Evolutionary conservation across 2,329 filamentous ascomycete genomes (phyloP).

Genomic region (Exophiala bonariae): DNA sequence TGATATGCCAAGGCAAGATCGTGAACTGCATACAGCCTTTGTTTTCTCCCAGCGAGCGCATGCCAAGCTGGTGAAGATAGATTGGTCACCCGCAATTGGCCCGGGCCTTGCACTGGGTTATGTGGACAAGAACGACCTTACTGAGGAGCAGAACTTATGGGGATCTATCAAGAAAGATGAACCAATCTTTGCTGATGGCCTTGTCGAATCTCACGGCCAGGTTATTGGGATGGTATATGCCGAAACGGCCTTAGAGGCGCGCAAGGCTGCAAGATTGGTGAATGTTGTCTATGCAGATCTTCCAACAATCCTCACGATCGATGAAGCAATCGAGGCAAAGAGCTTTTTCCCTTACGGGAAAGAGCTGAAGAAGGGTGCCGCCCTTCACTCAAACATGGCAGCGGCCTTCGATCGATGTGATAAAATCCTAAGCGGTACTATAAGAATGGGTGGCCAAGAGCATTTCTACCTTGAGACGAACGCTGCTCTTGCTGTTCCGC

Average conservation of each 20-base stretch:
- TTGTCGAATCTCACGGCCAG: slow-evolving; percentile 89
- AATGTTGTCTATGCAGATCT: slow-evolving; percentile 88
- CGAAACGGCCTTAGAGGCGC: slow-evolving; percentile 72
- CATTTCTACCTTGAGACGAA: slow-evolving; percentile 98
- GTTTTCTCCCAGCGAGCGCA: slow-evolving; percentile 87
- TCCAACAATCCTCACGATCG: slow-evolving; percentile 86
- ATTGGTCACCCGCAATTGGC: slow-evolving; percentile 73
- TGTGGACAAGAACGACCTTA: slow-evolving; percentile 80
- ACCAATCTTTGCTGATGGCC: slow-evolving; percentile 85
- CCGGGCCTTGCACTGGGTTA: slow-evolving; percentile 83
- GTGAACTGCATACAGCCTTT: slow-evolving; percentile 84
- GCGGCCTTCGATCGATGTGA: slow-evolving; percentile 76
- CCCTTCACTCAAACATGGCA: slow-evolving; percentile 53
- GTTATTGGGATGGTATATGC: slow-evolving; percentile 89
- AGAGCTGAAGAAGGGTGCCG: slow-evolving; percentile 76
- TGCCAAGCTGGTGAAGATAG: slow-evolving; percentile 77
- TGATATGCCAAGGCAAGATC: slow-evolving; percentile 82
- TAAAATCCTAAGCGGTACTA: slow-evolving; percentile 77
- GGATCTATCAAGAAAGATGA: slow-evolving; percentile 84
- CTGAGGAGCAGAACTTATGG: slow-evolving; percentile 83
- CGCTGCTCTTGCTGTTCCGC: slow-evolving; percentile 80
- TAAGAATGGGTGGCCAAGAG: slow-evolving; percentile 92
- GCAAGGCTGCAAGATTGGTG: slow-evolving; percentile 78
- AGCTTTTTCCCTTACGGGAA: slow-evolving; percentile 83
- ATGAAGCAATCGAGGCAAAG: slow-evolving; percentile 86